Conservation (phyloP, 345 rosid species). For the Linum usitatissimum region DNA sequence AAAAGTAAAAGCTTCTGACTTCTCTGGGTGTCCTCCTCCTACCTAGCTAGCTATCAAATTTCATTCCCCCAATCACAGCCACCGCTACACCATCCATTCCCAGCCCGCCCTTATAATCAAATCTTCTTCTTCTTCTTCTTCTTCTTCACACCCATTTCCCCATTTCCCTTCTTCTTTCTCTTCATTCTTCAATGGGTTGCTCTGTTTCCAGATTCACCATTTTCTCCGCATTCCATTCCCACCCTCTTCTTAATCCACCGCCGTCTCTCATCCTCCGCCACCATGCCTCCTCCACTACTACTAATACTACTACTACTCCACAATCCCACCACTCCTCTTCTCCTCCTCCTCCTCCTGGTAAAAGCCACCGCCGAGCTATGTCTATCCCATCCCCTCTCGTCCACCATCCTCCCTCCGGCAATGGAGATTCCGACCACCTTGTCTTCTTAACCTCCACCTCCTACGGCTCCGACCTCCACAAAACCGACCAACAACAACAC, state of each 20-base stretch:
- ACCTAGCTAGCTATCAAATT: too few species aligned
- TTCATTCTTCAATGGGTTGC: background rate
- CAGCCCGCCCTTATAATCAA: too few species aligned
- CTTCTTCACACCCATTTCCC: too few species aligned
- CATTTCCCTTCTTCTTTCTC: too few species aligned
- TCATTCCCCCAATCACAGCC: too few species aligned
- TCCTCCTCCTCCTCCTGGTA: too few species aligned
- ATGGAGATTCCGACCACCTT: constrained; percentile 84
- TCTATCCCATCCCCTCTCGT: constrained; percentile 62
- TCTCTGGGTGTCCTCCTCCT: too few species aligned
- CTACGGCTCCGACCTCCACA: constrained; percentile 63
- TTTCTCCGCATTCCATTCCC: background rate
- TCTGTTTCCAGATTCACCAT: background rate
- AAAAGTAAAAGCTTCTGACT: too few species aligned
- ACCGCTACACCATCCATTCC: too few species aligned
- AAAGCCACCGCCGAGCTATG: constrained; percentile 25
- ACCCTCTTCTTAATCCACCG: background rate
- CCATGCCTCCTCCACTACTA: background rate
- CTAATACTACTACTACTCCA: too few species aligned
- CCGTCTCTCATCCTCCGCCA: background rate
- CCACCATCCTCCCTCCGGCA: constrained; percentile 73
- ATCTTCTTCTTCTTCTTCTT: too few species aligned
- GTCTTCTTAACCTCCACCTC: constrained; percentile 79
- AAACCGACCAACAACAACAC: constrained; percentile 23
- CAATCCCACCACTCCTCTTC: too few species aligned